Percentiles rank a stretch among this genome's conserved stretches.
Conservation (phyloP, 2,329 filamentous ascomycete species). For the Phialemoniopsis sp. region DNA sequence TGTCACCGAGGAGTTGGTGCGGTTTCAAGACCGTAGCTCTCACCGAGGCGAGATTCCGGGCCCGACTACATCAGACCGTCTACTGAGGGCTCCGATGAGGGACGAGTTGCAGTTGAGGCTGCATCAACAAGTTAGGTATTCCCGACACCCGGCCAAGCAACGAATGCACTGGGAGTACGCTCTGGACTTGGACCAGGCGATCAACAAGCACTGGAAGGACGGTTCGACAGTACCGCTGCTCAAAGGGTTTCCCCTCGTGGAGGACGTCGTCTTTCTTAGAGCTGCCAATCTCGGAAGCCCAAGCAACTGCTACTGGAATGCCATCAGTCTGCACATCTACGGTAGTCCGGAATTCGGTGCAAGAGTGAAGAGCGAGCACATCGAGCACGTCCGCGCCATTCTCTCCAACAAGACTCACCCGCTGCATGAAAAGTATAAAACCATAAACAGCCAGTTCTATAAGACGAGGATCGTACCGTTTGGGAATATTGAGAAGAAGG, state of each 20-base stretch:
- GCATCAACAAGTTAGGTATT: background rate
- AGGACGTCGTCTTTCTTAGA: conserved; percentile 16
- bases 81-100: background rate
- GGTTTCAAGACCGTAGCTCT: no score
- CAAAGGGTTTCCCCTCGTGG: conserved; percentile 21
- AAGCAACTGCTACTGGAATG: conserved; percentile 23
- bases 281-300: conserved; percentile 9
- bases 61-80: no score
- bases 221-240: conserved; percentile 3
- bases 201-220: background rate
- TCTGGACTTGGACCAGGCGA: background rate
- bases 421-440: conserved; percentile 14
- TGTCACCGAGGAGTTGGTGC: no score
- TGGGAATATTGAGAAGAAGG: conserved; percentile 4
- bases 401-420: conserved; percentile 14
- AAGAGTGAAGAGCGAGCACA: conserved; percentile 22
- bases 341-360: conserved; percentile 12
- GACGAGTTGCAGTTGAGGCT: background rate
- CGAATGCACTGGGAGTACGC: background rate
- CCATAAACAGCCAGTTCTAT: conserved; percentile 18
- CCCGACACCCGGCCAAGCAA: background rate
- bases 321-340: conserved; percentile 16
- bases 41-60: no score
- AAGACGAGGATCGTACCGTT: background rate
- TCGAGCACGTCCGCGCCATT: conserved; percentile 15